These are phyloP conservation scores for Spencermartinsiella europaea DNA, from an alignment of 805 yeast species.

Conservation along the genomic window DNA sequence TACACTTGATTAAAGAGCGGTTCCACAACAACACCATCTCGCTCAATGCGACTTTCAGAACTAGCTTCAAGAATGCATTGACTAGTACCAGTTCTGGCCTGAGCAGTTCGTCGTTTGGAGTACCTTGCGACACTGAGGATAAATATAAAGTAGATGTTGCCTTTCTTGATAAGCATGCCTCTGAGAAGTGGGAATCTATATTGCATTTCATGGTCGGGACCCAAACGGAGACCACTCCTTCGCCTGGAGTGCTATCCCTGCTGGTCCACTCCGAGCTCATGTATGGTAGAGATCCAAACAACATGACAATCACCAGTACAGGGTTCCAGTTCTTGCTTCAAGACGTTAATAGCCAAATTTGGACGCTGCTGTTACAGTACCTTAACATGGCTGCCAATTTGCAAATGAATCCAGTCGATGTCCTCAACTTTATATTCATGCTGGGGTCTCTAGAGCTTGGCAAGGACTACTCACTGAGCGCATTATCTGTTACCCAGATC, in stretches of 20 bases:
- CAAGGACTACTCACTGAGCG: conserved; percentile 67
- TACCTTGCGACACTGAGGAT: conserved; percentile 51
- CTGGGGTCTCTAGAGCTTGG: conserved; percentile 91
- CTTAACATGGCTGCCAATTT: conserved; percentile 76
- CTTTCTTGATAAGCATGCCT: conserved; percentile 73
- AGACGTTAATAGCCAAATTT: conserved; percentile 88
- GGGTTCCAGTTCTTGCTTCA: conserved; percentile 94
- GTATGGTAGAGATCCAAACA: conserved; percentile 49
- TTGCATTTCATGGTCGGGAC: conserved; percentile 98
- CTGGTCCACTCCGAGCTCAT: conserved; percentile 78
- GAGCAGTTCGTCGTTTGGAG: conserved; percentile 69
- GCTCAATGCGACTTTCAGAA: conserved; percentile 62
- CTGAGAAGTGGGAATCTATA: conserved; percentile 89
- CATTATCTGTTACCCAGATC: conserved; percentile 72
- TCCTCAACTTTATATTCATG: conserved; percentile 87
- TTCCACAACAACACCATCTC: conserved; percentile 42
- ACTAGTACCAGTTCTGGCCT: conserved; percentile 56
- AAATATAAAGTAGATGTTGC: conserved; percentile 54
- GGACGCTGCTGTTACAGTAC: conserved; percentile 88
- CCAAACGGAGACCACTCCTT: conserved; percentile 57
- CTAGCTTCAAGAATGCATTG: conserved; percentile 72
- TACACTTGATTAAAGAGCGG: conserved; percentile 67
- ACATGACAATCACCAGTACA: conserved; percentile 72
- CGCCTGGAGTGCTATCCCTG: conserved; percentile 73
- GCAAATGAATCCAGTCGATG: conserved; percentile 94